Evolutionary conservation across 106 monocot species (phyloP), one percentile per base, ranked within the genome.

Genomic region (Dioscorea zingiberensis): DNA sequence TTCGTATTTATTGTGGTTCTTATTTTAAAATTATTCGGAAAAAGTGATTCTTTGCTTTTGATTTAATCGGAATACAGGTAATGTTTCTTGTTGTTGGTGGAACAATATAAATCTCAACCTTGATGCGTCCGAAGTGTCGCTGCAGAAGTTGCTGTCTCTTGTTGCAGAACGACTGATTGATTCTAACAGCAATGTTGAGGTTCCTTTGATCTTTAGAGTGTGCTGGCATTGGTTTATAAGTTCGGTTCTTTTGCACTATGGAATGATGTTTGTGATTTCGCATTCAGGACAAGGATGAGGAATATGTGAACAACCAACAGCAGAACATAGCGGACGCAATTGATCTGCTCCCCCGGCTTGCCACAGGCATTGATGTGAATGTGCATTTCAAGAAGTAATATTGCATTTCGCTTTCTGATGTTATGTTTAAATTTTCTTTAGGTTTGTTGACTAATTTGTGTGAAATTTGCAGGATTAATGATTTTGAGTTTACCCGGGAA

Each of bases 251-350:
- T 30, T 11, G 21, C 11, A 23, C 13, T 68, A 13, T 6, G 38
- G 38, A 38, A 38, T 38, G 23, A 12, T 60, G 21, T 8, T 68
- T 49, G 21, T 59, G 60, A 13, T 32, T 61, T 44, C 23, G 58
- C 22, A 19, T 64, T 8, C 55, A 92, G 86, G 79, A 63, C 25
- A 86, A 89, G 58, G 97, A 92, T 59, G 88, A 86, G 69, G 91
- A 15, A 27, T 92, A 89, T 62, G 76, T 86, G 2, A 79, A 62
- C 58, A 97, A 97, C 55, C 92, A 89, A 68, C 79, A 82, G 66
- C 88, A 84, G 83, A 97, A 97, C 67, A 88, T 97, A 47, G 64
- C 88, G 4, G 92, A 97, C 56, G 97, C 97, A 1, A 97, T 97
- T 44, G 88, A 97, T 64, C 75, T 97, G 48, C 83, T 97, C n/a